Evolutionary conservation across 2,329 filamentous ascomycete species (phyloP).

Genomic region (Stenocarpella maydis): DNA sequence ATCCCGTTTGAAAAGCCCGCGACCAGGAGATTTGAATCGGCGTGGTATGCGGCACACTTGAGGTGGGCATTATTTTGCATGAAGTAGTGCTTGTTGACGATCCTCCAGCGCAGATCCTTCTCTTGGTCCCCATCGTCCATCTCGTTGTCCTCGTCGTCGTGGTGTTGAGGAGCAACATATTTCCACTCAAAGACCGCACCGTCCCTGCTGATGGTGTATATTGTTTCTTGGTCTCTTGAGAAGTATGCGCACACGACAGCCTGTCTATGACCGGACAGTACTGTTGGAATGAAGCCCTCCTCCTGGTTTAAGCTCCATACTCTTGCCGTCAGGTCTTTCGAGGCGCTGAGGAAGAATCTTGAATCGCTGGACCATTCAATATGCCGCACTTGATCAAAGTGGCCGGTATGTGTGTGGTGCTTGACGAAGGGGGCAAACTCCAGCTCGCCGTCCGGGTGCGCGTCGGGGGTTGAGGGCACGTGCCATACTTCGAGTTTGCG

Average conservation of each 20-base stretch:
- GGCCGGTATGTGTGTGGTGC: constrained; percentile 84
- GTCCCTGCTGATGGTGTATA: constrained; percentile 96
- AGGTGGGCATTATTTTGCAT: constrained; percentile 89
- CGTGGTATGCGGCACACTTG: constrained; percentile 89
- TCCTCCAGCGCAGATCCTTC: constrained; percentile 83
- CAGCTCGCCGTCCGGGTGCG: constrained; percentile 79
- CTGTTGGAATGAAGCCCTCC: constrained; percentile 88
- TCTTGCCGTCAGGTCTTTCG: constrained; percentile 89
- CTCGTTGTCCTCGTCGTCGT: constrained; percentile 69
- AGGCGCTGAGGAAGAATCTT: constrained; percentile 90
- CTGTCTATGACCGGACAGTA: constrained; percentile 89
- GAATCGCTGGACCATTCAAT: constrained; percentile 98
- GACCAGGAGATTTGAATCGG: constrained; percentile 89
- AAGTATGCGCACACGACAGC: constrained; percentile 96
- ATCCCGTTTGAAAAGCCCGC: constrained; percentile 94
- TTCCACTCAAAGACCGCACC: constrained; percentile 96
- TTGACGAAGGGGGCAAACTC: constrained; percentile 95
- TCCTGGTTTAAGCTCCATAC: constrained; percentile 94
- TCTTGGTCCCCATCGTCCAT: constrained; percentile 67
- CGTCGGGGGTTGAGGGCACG: constrained; percentile 87
- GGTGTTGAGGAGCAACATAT: constrained; percentile 71
- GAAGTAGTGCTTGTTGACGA: constrained; percentile 91
- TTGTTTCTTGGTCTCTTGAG: constrained; percentile 90
- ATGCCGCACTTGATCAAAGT: constrained; percentile 85
- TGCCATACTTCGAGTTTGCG: constrained; percentile 95